Evolutionary conservation across 371 early-diverging fungal species (phyloP), one percentile per base, ranked within the genome.

Genomic region (Syncephalastrum racemosum): DNA sequence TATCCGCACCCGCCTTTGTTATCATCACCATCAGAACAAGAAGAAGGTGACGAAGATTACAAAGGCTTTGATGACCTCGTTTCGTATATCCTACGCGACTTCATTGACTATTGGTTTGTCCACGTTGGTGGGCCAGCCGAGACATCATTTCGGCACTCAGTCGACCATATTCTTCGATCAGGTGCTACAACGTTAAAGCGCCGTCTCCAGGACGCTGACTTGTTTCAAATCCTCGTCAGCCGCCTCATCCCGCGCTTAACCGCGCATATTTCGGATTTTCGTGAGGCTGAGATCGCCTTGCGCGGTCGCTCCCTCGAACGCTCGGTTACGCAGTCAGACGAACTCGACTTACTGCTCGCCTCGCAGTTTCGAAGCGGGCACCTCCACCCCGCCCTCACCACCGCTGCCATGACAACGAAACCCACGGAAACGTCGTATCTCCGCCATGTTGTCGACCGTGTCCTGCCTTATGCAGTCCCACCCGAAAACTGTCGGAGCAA

Each of bases 231-330:
- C 14, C 53, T 88, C 1, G 73, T 89, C 13, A 77, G 76, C 20
- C 76, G 80, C 27, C 58, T 89, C 18, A 62, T 90, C 19, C 91
- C 92, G 18, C 66, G 78, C 15, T 66, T 90, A 23, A 90, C 90
- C 0, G 59, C 70, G 1, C 94, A 94, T 48, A 73, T 91, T 4
- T 74, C 79, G 19, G 88, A 88, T 6, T 85, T 84, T 58, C 78
- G 89, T 15, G 63, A 65, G 4, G 88, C 89, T n/a, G 90, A 88
- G 63, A 71, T 69, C 41, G 55, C 81, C 1, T 59, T 88, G 10
- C 66, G 82, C 12, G 86, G 87, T 4, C 68, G 75, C 40, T 69
- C 71, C 1, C 60, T 82, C 4, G 83, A 87, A 46, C 70, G 79
- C 15, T 68, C 71, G 12, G 62, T 80, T 27, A 81, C 84, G 22